These are phyloP conservation scores for Oldenlandia corymbosa DNA, from an alignment of 257 asterid species.

Conservation along the genomic window DNA sequence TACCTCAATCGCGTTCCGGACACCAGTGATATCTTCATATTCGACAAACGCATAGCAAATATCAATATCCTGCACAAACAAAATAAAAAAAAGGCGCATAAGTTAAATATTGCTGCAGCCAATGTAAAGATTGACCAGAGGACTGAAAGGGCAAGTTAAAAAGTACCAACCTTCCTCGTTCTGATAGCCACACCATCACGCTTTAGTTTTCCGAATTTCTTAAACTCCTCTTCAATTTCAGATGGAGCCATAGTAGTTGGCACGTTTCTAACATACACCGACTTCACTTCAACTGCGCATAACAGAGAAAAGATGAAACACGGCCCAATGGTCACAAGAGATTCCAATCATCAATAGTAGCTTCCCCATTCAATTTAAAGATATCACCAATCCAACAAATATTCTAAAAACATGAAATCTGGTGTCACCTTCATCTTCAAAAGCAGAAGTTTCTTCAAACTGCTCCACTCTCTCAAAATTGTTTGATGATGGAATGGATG, in stretches of 20 bases:
- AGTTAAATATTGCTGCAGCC: constrained; percentile 1
- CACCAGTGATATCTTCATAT: constrained; percentile 84
- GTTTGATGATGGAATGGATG: constrained; percentile 39
- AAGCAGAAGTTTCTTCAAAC: constrained; percentile 52
- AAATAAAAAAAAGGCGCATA: background rate
- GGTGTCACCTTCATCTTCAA: constrained; percentile 72
- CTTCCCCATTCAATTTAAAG: background rate
- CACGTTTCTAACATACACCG: constrained; percentile 90
- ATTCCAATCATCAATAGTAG: background rate
- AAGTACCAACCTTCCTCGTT: constrained; percentile 77
- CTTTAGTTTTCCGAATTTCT: constrained; percentile 78
- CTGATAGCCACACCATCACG: constrained; percentile 96
- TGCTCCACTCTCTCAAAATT: constrained; percentile 49
- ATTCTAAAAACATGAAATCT: constrained; percentile 7
- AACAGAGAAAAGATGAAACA: background rate
- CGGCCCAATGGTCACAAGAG: background rate
- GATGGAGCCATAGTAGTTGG: constrained; percentile 86
- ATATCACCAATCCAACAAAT: background rate
- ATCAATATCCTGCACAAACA: constrained; percentile 78
- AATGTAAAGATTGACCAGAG: constrained; percentile 1
- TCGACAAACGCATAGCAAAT: constrained; percentile 96
- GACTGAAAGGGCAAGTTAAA: constrained; percentile 9
- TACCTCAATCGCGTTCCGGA: constrained; percentile 94
- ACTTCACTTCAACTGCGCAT: constrained; percentile 70
- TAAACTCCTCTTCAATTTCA: constrained; percentile 89